phyloP scores from a whole-genome alignment of 176 grass and related monocot species.

The Phoenix roebelenii region DNA sequence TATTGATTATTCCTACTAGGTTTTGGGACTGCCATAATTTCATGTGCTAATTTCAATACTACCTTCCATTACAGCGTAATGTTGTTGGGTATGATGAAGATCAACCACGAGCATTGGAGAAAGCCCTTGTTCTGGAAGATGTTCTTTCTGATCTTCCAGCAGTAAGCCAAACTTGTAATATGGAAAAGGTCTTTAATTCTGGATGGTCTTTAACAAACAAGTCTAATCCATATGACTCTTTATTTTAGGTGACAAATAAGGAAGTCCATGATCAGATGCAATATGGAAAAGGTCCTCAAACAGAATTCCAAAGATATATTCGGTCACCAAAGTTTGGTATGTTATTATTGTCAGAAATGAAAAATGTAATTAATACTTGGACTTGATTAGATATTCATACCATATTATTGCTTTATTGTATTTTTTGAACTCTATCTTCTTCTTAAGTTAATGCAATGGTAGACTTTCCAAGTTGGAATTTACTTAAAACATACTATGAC shows the following conservation, averaged over 20 bases:
- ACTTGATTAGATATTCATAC: no score
- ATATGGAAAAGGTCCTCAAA: slow-evolving; percentile 65
- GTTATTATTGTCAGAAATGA: slow-evolving; percentile 3
- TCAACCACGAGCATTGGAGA: slow-evolving; percentile 46
- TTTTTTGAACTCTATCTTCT: no score
- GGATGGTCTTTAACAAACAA: no score
- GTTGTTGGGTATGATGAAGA: slow-evolving; percentile 61
- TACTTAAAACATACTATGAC: no score
- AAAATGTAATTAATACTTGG: no score
- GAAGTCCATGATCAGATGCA: slow-evolving; percentile 69
- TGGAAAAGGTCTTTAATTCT: no score
- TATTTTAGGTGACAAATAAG: slow-evolving; percentile 50
- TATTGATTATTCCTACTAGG: no score
- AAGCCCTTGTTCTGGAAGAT: slow-evolving; percentile 71
- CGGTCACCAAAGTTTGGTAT: slow-evolving; percentile 52
- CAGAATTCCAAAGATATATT: slow-evolving; percentile 86
- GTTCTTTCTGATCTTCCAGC: slow-evolving; percentile 81
- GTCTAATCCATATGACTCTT: background rate
- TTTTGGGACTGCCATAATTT: no score
- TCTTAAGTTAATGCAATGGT: no score
- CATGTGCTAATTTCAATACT: slow-evolving; percentile 9
- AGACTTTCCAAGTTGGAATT: no score
- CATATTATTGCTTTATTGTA: no score
- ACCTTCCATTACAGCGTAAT: slow-evolving; percentile 40
- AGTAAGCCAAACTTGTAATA: slow-evolving; percentile 28